phyloP scores from a whole-genome alignment of 2,329 filamentous ascomycete species.

The Ascosphaera acerosa region DNA sequence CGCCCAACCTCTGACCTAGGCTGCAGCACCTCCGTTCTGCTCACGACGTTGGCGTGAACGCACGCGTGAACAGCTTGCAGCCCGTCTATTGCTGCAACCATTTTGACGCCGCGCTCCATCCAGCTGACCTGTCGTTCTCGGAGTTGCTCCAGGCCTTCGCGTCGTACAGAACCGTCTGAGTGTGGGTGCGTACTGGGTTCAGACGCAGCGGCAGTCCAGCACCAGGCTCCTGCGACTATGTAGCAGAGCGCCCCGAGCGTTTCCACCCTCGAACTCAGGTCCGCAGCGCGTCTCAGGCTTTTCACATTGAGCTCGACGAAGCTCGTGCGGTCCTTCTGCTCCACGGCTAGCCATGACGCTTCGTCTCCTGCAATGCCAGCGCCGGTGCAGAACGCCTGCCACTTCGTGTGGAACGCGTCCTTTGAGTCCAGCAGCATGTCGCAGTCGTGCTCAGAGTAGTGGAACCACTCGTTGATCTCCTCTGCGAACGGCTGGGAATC shows the following conservation, averaged over 20 bases:
- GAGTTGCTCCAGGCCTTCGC: no score
- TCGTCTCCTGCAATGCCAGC: conserved; percentile 10
- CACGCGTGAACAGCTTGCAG: background rate
- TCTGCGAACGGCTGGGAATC: conserved; percentile 52
- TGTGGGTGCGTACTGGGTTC: conserved; percentile 18
- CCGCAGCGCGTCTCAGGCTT: conserved; percentile 13
- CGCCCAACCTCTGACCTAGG: conserved; percentile 7
- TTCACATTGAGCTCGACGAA: conserved; percentile 18
- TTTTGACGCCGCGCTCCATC: conserved; percentile 19
- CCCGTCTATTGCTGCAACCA: background rate
- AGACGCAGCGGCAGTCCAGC: conserved; percentile 29
- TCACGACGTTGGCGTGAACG: background rate
- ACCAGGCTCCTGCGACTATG: conserved; percentile 43
- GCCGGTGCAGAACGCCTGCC: conserved; percentile 29
- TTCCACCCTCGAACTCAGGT: conserved; percentile 19
- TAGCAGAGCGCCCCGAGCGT: conserved; percentile 23
- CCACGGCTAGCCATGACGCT: conserved; percentile 40
- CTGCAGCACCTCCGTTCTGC: background rate
- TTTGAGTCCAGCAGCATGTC: conserved; percentile 51
- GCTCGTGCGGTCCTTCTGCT: conserved; percentile 23
- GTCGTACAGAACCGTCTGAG: conserved; percentile 22
- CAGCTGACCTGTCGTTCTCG: conserved; percentile 24
- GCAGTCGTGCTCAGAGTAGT: conserved; percentile 69
- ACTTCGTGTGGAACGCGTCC: conserved; percentile 51
- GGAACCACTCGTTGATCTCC: conserved; percentile 95